phyloP scores from a whole-genome alignment of 2,329 filamentous ascomycete species.

The Colletotrichum liaoningense region DNA sequence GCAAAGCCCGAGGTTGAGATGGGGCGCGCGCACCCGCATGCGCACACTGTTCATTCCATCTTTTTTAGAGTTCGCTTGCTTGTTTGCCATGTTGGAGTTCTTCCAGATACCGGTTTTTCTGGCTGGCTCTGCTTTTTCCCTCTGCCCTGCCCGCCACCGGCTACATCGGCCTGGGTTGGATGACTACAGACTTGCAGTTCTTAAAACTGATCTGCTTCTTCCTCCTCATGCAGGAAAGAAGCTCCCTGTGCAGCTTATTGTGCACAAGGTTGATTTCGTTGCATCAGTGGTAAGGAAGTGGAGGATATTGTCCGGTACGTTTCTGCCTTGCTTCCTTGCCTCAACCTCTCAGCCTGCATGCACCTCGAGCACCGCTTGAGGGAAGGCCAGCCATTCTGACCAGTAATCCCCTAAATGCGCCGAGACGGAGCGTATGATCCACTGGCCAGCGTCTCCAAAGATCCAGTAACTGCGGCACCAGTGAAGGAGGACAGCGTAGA shows the following conservation, averaged over 20 bases:
- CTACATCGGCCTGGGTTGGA: not conserved
- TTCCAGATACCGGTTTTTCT: too few species aligned
- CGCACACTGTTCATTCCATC: not conserved
- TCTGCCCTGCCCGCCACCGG: not conserved
- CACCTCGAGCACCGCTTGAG: slow-evolving; percentile 19
- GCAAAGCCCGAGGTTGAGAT: slow-evolving; percentile 34
- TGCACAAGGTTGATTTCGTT: not conserved
- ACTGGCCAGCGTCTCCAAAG: slow-evolving; percentile 45
- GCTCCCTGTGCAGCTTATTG: not conserved
- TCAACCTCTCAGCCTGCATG: not conserved
- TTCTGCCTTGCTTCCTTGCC: not conserved
- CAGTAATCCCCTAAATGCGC: slow-evolving; percentile 45
- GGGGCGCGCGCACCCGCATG: slow-evolving; percentile 8
- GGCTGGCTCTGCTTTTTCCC: not conserved
- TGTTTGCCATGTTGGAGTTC: not conserved
- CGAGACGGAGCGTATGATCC: slow-evolving; percentile 42
- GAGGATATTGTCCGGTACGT: too few species aligned
- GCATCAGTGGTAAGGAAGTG: not conserved
- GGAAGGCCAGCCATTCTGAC: slow-evolving; percentile 43
- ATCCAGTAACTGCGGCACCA: slow-evolving; percentile 51
- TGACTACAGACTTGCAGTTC: not conserved
- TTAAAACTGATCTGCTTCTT: not conserved
- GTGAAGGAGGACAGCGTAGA: slow-evolving; percentile 62
- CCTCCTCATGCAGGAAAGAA: not conserved
- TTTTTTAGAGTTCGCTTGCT: not conserved